These are phyloP conservation scores for Skeletonema tropicum DNA, from an alignment of 108 stramenopile species.

Conservation along the genomic window DNA sequence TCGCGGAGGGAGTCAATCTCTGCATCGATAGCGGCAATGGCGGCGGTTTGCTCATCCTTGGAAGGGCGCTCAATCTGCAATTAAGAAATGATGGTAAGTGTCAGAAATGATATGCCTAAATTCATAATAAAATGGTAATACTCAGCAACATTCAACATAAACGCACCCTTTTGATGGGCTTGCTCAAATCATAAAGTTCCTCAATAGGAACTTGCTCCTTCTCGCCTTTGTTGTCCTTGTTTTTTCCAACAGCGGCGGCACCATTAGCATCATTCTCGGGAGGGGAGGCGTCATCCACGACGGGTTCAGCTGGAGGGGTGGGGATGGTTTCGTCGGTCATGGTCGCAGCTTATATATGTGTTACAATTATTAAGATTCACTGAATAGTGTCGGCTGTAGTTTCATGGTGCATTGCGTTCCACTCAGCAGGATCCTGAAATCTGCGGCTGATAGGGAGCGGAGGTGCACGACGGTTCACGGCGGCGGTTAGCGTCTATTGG, in stretches of 20 bases:
- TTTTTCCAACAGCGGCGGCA: constrained; percentile 28
- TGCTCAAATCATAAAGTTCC: constrained; percentile 84
- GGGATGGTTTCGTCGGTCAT: constrained; percentile 1
- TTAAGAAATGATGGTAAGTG: neutral
- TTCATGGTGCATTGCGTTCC: neutral
- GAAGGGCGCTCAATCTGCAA: constrained; percentile 75
- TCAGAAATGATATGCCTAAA: neutral
- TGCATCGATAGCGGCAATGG: constrained; percentile 61
- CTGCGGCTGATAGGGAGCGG: neutral
- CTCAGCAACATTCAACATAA: constrained; percentile 1
- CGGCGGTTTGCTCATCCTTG: constrained; percentile 71
- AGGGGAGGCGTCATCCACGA: constrained; percentile 21
- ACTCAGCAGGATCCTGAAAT: neutral
- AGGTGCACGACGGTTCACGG: too few relatives aligned
- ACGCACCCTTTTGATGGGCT: constrained; percentile 86
- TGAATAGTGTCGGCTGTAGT: neutral
- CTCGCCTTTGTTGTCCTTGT: constrained; percentile 39
- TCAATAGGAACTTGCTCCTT: constrained; percentile 59
- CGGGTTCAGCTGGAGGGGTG: neutral
- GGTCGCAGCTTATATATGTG: neutral
- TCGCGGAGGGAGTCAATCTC: constrained; percentile 68
- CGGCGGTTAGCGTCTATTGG: too few relatives aligned
- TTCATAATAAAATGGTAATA: neutral
- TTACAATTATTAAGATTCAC: neutral
- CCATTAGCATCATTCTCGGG: constrained; percentile 29